Percentiles rank a stretch among this genome's conserved stretches.
These are phyloP conservation scores for Aspergillus mulundensis DNA, from an alignment of 495 filamentous ascomycete species.

Conservation along the genomic window DNA sequence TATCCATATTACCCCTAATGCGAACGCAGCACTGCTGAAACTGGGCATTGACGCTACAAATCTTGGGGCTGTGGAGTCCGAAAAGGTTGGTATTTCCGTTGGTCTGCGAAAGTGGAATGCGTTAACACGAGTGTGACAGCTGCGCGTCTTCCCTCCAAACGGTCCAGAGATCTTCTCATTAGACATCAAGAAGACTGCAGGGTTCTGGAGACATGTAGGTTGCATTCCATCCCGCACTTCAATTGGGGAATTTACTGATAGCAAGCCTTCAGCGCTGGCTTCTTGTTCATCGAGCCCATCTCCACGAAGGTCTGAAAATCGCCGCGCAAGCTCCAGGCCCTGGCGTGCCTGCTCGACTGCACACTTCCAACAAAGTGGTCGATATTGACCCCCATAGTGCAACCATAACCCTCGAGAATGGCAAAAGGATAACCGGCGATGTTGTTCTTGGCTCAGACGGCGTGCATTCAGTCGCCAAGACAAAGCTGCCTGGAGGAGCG, in stretches of 20 bases:
- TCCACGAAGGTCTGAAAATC: constrained; percentile 46
- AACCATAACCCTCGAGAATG: constrained; percentile 38
- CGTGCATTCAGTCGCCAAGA: constrained; percentile 45
- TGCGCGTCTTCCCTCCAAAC: constrained; percentile 30
- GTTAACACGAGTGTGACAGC: constrained; percentile 4
- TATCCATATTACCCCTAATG: constrained; percentile 52
- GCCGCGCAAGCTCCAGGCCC: constrained; percentile 36
- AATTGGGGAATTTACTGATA: background rate
- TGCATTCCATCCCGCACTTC: background rate
- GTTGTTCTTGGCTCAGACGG: constrained; percentile 52
- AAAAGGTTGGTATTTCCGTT: constrained; percentile 15
- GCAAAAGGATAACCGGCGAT: constrained; percentile 35
- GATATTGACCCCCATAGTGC: constrained; percentile 41
- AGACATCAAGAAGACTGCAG: constrained; percentile 28
- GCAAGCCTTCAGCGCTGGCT: constrained; percentile 35
- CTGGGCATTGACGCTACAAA: constrained; percentile 38
- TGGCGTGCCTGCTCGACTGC: constrained; percentile 38
- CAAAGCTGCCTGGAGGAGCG: constrained; percentile 36
- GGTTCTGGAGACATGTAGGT: constrained; percentile 39
- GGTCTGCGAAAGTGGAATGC: background rate
- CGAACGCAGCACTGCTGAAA: constrained; percentile 43
- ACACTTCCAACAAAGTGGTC: constrained; percentile 40
- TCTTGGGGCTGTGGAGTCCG: constrained; percentile 33
- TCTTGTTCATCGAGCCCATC: constrained; percentile 46
- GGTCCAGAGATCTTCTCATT: constrained; percentile 33